phyloP scores from a whole-genome alignment of 2,329 filamentous ascomycete species.

The Salinomyces thailandicus region DNA sequence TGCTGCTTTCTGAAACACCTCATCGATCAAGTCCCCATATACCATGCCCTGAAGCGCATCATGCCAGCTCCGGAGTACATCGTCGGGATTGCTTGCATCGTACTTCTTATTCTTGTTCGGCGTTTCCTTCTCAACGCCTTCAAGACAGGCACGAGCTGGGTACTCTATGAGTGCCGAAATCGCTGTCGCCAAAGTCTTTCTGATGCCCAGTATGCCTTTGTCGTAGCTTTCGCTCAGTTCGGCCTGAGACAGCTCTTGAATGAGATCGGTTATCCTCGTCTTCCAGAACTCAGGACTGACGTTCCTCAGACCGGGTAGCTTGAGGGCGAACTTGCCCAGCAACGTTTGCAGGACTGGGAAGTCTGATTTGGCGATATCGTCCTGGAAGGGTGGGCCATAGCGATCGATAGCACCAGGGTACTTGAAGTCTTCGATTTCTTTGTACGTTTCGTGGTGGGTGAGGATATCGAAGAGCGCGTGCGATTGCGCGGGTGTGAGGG shows the following conservation, averaged over 20 bases:
- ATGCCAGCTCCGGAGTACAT: constrained; percentile 55
- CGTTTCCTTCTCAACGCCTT: constrained; percentile 42
- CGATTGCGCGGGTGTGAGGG: constrained; percentile 35
- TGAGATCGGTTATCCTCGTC: constrained; percentile 48
- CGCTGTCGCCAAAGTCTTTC: constrained; percentile 65
- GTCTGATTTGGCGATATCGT: constrained; percentile 38
- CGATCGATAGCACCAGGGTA: constrained; percentile 50
- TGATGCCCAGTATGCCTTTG: constrained; percentile 61
- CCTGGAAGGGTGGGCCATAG: constrained; percentile 61
- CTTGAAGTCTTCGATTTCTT: constrained; percentile 64
- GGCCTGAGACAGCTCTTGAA: constrained; percentile 53
- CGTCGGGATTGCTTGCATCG: constrained; percentile 48
- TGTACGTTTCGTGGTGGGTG: constrained; percentile 45
- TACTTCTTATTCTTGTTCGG: constrained; percentile 36
- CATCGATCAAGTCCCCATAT: constrained; percentile 57
- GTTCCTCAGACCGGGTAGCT: constrained; percentile 55
- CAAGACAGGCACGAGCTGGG: constrained; percentile 54
- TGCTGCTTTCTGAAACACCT: constrained; percentile 51
- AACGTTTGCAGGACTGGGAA: constrained; percentile 60
- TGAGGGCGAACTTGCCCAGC: constrained; percentile 47
- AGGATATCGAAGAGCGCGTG: constrained; percentile 46
- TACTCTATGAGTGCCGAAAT: constrained; percentile 60
- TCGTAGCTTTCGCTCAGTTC: constrained; percentile 74
- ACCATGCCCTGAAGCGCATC: constrained; percentile 56
- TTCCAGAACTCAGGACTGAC: constrained; percentile 57